Evolutionary conservation across 1,284 basidiomycete genomes (phyloP).

Genomic region (Ustilago loliicola): DNA sequence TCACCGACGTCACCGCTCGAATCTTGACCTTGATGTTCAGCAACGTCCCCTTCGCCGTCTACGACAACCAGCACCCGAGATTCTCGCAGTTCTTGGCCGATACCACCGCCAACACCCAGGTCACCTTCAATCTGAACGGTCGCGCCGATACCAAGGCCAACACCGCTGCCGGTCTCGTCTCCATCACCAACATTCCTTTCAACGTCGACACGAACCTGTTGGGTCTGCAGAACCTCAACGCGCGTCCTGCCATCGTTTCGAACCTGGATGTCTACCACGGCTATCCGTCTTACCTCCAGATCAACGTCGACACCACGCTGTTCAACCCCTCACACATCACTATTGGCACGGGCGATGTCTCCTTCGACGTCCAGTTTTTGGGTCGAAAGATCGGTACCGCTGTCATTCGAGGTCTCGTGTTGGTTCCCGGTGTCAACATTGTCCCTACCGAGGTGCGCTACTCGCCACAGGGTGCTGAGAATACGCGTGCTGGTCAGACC

Average conservation of each 20-base stretch:
- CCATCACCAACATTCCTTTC: slow-evolving; percentile 76
- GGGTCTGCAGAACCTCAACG: slow-evolving; percentile 79
- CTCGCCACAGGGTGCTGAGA: slow-evolving; percentile 76
- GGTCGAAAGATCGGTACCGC: slow-evolving; percentile 77
- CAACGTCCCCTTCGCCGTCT: slow-evolving; percentile 77
- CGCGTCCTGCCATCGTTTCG: slow-evolving; percentile 76
- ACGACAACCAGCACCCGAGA: slow-evolving; percentile 73
- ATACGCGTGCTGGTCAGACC: slow-evolving; percentile 74
- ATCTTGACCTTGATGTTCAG: slow-evolving; percentile 78
- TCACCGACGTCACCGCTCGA: slow-evolving; percentile 77
- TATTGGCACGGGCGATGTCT: slow-evolving; percentile 78
- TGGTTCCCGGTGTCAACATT: slow-evolving; percentile 56
- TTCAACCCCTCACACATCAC: slow-evolving; percentile 77
- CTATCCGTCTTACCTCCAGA: slow-evolving; percentile 78
- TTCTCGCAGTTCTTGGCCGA: slow-evolving; percentile 80
- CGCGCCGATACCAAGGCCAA: slow-evolving; percentile 75
- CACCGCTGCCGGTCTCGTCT: slow-evolving; percentile 81
- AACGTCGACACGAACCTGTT: slow-evolving; percentile 77
- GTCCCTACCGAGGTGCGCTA: slow-evolving; percentile 76
- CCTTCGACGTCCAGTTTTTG: slow-evolving; percentile 77
- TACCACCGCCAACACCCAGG: slow-evolving; percentile 75
- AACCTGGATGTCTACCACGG: slow-evolving; percentile 81
- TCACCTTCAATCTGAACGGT: slow-evolving; percentile 77
- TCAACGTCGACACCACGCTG: slow-evolving; percentile 75
- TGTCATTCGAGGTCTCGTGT: slow-evolving; percentile 73